A percentile compares a stretch with the other conserved stretches of the same genome.
Conservation (phyloP, 148 eudicot genomes). For the Nepenthes gracilis region DNA sequence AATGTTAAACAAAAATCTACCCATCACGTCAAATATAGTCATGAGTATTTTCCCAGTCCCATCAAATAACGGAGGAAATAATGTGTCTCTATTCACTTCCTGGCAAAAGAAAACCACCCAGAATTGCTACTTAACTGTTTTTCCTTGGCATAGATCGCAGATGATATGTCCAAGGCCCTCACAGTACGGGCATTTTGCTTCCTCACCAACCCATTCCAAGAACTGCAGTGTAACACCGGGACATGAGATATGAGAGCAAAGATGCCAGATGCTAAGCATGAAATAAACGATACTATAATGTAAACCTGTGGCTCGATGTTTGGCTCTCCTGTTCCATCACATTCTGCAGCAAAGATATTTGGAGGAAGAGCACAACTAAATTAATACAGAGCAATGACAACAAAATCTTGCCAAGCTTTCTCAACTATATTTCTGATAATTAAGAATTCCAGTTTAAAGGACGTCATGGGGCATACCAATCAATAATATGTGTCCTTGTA, state of each 20-base stretch:
- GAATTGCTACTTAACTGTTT: neutral
- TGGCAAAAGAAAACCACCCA: too few relatives aligned
- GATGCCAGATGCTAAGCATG: constrained; percentile 1
- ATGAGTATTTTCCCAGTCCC: too few relatives aligned
- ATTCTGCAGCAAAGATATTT: constrained; percentile 45
- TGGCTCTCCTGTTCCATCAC: constrained; percentile 93
- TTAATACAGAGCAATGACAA: too few relatives aligned
- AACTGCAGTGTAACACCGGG: constrained; percentile 43
- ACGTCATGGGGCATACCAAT: too few relatives aligned
- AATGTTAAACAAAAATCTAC: too few relatives aligned
- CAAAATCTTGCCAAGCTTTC: too few relatives aligned
- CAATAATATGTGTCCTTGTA: too few relatives aligned
- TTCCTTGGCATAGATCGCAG: constrained; percentile 60
- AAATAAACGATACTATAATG: neutral
- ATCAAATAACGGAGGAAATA: too few relatives aligned
- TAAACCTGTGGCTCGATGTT: constrained; percentile 79
- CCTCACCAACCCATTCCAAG: constrained; percentile 88
- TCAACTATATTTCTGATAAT: too few relatives aligned
- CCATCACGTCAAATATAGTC: too few relatives aligned
- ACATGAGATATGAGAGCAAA: neutral
- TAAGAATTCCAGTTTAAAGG: too few relatives aligned
- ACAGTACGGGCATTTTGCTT: constrained; percentile 78
- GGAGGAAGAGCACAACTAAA: neutral
- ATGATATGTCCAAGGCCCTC: constrained; percentile 58
- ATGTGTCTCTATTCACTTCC: too few relatives aligned